Percentiles rank a stretch among this genome's conserved stretches.
Conservation (phyloP, 768 basidiomycete species). For the Suillus spraguei region DNA sequence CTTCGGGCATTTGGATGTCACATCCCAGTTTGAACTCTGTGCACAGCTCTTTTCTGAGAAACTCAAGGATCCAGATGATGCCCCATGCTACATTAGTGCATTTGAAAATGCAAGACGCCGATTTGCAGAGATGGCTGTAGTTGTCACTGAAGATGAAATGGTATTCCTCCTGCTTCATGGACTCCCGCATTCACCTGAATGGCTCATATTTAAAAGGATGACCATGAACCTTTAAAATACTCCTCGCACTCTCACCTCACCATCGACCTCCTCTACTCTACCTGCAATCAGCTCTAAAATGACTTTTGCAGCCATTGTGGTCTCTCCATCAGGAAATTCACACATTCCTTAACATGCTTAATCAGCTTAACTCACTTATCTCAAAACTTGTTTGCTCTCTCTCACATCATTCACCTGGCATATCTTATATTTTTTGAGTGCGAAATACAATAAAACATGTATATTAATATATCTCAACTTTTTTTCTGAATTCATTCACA, state of each 20-base stretch:
- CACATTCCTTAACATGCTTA: too few relatives aligned
- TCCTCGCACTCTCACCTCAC: too few relatives aligned
- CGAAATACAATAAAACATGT: too few relatives aligned
- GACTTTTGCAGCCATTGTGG: not conserved
- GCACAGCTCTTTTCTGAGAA: not conserved
- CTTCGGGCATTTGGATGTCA: not conserved
- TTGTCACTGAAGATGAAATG: not conserved
- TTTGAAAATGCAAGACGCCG: not conserved
- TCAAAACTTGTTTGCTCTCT: too few relatives aligned
- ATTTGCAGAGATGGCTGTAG: not conserved
- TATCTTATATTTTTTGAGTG: too few relatives aligned
- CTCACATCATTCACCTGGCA: too few relatives aligned
- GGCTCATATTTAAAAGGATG: not conserved
- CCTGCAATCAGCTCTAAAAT: not conserved
- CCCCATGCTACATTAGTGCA: not conserved
- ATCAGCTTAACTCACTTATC: too few relatives aligned
- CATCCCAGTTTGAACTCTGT: not conserved
- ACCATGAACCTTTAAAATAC: not conserved
- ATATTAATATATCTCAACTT: too few relatives aligned
- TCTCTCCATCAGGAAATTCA: too few relatives aligned
- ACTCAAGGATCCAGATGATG: not conserved
- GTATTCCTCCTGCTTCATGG: constrained; percentile 1
- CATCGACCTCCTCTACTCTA: too few relatives aligned
- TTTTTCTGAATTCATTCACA: too few relatives aligned
- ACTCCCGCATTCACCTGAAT: not conserved